These are phyloP conservation scores for Sphaerostilbella broomeana DNA, from an alignment of 2,329 filamentous ascomycete genomes.

Conservation along the genomic window DNA sequence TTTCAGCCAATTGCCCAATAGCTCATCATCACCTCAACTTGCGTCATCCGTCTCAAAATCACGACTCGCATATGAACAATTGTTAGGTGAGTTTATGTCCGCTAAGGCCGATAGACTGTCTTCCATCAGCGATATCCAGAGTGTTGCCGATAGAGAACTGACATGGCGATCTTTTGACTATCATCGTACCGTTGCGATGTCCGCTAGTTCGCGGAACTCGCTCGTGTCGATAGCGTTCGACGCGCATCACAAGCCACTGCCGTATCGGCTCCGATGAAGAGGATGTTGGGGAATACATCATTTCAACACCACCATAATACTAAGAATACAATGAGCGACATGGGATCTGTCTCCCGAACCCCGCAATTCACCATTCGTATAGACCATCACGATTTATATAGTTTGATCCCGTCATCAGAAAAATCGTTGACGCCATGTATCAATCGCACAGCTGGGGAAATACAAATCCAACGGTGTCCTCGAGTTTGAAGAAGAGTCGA, in stretches of 20 bases:
- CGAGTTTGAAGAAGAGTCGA: neutral
- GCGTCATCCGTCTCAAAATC: slow-evolving; percentile 9
- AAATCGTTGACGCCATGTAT: neutral
- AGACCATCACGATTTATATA: slow-evolving; percentile 2
- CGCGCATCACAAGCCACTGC: no score
- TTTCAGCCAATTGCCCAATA: no score
- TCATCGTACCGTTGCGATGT: neutral
- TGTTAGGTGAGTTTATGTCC: slow-evolving; percentile 2
- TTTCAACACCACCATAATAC: slow-evolving; percentile 5
- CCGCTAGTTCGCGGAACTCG: neutral
- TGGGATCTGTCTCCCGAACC: neutral
- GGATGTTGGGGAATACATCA: no score
- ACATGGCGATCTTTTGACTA: neutral
- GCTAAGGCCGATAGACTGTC: neutral
- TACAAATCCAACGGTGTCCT: neutral
- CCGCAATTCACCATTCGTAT: slow-evolving; percentile 8
- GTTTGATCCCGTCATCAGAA: neutral
- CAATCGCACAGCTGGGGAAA: neutral
- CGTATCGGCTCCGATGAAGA: no score
- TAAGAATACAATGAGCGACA: neutral
- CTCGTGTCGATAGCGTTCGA: no score
- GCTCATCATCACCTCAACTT: no score
- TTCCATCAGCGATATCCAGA: neutral
- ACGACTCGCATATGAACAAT: slow-evolving; percentile 7
- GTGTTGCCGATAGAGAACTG: neutral